Conservation (phyloP, 2,329 filamentous ascomycete genomes). For the Fusarium sulawesiense region DNA sequence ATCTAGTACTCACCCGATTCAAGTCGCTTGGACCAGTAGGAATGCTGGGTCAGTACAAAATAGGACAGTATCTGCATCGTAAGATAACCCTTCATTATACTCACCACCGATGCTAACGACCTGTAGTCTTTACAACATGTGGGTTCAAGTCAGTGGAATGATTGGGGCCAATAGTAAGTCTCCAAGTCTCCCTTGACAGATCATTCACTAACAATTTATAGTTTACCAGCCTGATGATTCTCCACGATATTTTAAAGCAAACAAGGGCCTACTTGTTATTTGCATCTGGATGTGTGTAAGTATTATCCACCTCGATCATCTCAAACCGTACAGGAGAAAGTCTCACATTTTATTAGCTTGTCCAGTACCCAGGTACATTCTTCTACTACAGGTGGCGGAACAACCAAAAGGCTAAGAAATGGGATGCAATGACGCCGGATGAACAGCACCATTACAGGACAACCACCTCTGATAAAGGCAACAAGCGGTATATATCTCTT, state of each 20-base stretch:
- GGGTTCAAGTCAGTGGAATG: constrained; percentile 54
- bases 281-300: constrained; percentile 14
- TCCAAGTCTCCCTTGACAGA: fast-evolving
- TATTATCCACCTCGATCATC: fast-evolving
- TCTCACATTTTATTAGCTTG: constrained; percentile 36
- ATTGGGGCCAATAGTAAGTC: constrained; percentile 52
- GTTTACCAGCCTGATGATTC: constrained; percentile 52
- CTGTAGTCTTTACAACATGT: constrained; percentile 65
- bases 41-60: constrained; percentile 53
- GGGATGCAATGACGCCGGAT: constrained; percentile 54
- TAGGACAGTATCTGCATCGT: constrained; percentile 61
- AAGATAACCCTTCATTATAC: constrained; percentile 10
- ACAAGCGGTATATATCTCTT: constrained; percentile 13
- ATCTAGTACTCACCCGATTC: not conserved
- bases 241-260: constrained; percentile 53
- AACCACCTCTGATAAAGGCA: constrained; percentile 54
- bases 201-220: constrained; percentile 5
- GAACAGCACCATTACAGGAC: constrained; percentile 56
- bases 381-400: constrained; percentile 56
- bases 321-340: fast-evolving
- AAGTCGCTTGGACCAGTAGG: not conserved
- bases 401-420: constrained; percentile 51
- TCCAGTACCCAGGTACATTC: constrained; percentile 53
- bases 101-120: constrained; percentile 6
- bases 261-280: constrained; percentile 39